Base-by-base conservation (phyloP, 495 filamentous ascomycete genomes). In the Hyaloscypha finlandica region DNA sequence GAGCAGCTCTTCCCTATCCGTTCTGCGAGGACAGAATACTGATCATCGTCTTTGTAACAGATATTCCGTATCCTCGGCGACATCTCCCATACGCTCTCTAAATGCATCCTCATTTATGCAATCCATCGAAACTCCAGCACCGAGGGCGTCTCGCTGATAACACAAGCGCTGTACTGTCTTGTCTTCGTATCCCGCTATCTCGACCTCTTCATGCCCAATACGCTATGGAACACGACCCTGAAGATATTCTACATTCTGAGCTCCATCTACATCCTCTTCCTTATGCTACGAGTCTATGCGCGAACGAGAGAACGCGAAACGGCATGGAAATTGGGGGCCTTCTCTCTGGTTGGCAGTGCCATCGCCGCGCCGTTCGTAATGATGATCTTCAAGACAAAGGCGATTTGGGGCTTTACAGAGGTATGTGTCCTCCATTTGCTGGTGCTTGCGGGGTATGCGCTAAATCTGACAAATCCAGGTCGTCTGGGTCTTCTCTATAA, bases 131-230 rank as follows among this genome's bases (percentile, higher is more conserved):
- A 97, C 73, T 83, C 82, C 71, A 94, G 90, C 75, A 90, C 96
- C 30, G 95, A 98, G 85, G 94, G 94, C 68, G 88, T 98, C 61
- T 97, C 94, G n/a, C 86, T 97, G 69, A 90, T 99, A 66, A 97
- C 94, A 0, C 95, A 99, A 77, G 81, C 86, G 53, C 87, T 99
- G 70, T 99, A 99, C 79, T 85, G 86, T 33, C 68, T 88, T 63
- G 94, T 99, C 45, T 99, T 97, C 79, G 74, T 90, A 63, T 87
- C 91, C 14, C 87, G 96, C 57, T 98, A 99, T 78, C 85, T 93
- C 32, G 92, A 97, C 74, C 79, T 98, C 66, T 89, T 97, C 73
- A 58, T 30, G 12, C 22, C 19, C 3, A 64, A 62, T 51, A 78
- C 73, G 33, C 64, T 71, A 54, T 91, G 90, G 83, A 92, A 94